Conservation (phyloP, 129 eudicot genomes). For the Silybum marianum region DNA sequence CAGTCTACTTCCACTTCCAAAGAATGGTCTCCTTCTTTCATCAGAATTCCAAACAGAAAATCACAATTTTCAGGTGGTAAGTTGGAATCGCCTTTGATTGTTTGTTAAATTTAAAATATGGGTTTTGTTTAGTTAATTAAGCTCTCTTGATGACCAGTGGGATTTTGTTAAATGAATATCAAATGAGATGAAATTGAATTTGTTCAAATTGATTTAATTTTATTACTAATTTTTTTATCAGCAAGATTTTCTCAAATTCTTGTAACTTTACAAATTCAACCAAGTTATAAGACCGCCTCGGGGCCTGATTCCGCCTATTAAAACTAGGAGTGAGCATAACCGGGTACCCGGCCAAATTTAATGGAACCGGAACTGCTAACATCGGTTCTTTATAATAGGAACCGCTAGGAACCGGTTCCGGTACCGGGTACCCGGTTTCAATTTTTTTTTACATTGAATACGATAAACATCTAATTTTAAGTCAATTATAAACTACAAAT, state of each 20-base stretch:
- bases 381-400: too few relatives aligned
- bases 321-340: too few relatives aligned
- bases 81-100: background rate
- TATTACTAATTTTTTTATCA: background rate
- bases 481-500: too few relatives aligned
- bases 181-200: slow-evolving; percentile 10
- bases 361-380: too few relatives aligned
- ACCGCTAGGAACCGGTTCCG: too few relatives aligned
- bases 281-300: background rate
- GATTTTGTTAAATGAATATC: background rate
- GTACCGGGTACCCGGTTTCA: too few relatives aligned
- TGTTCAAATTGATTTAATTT: slow-evolving; percentile 18
- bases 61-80: slow-evolving; percentile 28
- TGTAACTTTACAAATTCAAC: background rate
- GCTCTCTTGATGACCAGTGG: background rate
- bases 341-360: too few relatives aligned
- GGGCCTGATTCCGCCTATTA: too few relatives aligned
- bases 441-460: too few relatives aligned
- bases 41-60: slow-evolving; percentile 22
- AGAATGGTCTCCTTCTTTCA: slow-evolving; percentile 27
- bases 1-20: slow-evolving; percentile 26
- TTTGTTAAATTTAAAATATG: background rate
- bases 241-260: background rate
- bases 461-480: too few relatives aligned
- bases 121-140: background rate